Evolutionary conservation across 495 filamentous ascomycete species (phyloP), one percentile per base, ranked within the genome.

Genomic region (Hapsidospora chrysogenum): DNA sequence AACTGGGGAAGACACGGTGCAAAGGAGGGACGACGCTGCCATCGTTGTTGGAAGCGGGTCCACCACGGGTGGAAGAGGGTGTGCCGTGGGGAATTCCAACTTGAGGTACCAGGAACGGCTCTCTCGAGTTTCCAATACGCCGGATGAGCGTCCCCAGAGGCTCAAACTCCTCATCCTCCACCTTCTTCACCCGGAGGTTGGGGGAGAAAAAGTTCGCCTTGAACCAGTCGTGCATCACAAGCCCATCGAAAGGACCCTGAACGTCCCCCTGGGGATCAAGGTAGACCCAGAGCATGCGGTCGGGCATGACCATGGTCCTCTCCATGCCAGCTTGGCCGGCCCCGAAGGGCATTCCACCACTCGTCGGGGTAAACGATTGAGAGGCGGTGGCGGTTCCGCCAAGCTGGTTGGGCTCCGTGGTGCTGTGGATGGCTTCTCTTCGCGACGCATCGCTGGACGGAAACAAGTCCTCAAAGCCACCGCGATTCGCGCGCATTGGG

Each of bases 151-250:
- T 83, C 7, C 87, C 89, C n/a, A 97, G 58, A 15, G 86, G 92
- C 56, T 97, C 92, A 40, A 94, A 97, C 27, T 97, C 86, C 0
- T 64, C 57, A 43, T 96, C 89, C 55, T 97, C 89, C 3, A 81
- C 58, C 46, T 93, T 92, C 60, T 87, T 93, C 35, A 97, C 87
- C 31, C 86, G 74, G 19, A 97, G 66, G 40, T 97, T 87, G 0
- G 85, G 72, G 8, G 84, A 89, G 58, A 97, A 97, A 62, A 95
- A 97, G 29, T 85, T 85, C 31, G 84, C 92, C 56, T 95, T 94
- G 59, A 93, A 97, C 89, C 89, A 97, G 46, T 97, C 89, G 47
- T 97, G 86, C 89, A 97, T 97, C 54, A 96, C 89, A 31, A 97
- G 63, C 3, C 89, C 89, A 26, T 82, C 92, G 64, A 85, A 97